phyloP scores from a whole-genome alignment of 2,329 filamentous ascomycete species.

The Onygena corvina region DNA sequence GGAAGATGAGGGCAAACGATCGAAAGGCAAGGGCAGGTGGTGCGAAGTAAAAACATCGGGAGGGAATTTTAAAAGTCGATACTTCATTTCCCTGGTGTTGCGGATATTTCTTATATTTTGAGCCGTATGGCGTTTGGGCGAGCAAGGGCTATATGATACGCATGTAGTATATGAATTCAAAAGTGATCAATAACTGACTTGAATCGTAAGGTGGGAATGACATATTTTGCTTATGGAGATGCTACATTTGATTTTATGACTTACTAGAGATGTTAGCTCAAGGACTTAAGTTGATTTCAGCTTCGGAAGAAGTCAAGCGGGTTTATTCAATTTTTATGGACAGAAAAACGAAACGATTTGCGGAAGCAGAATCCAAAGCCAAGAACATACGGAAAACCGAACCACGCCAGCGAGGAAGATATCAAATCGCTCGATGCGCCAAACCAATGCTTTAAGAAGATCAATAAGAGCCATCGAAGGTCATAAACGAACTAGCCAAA shows the following conservation, averaged over 20 bases:
- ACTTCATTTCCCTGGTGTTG: neutral
- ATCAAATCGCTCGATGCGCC: constrained; percentile 7
- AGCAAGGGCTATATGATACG: neutral
- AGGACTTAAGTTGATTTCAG: too few species aligned
- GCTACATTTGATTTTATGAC: neutral
- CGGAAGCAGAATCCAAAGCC: neutral
- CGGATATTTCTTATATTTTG: neutral
- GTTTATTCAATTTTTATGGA: constrained; percentile 3
- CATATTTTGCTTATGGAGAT: too few species aligned
- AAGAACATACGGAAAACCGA: neutral
- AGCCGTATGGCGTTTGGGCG: neutral
- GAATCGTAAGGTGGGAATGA: too few species aligned
- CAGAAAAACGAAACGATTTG: neutral
- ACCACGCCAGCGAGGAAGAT: neutral
- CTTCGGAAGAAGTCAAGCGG: constrained; percentile 2
- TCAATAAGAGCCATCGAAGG: neutral
- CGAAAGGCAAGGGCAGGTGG: constrained; percentile 29
- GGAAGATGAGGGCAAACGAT: constrained; percentile 56
- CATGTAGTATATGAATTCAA: neutral
- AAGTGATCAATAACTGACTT: neutral
- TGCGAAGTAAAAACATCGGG: neutral
- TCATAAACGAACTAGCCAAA: constrained; percentile 2
- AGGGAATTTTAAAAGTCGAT: neutral
- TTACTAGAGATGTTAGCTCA: too few species aligned
- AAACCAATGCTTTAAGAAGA: constrained; percentile 3